Base-by-base conservation (phyloP, 192 early-diverging fungal species). In the Polychytrium aggregatum region DNA sequence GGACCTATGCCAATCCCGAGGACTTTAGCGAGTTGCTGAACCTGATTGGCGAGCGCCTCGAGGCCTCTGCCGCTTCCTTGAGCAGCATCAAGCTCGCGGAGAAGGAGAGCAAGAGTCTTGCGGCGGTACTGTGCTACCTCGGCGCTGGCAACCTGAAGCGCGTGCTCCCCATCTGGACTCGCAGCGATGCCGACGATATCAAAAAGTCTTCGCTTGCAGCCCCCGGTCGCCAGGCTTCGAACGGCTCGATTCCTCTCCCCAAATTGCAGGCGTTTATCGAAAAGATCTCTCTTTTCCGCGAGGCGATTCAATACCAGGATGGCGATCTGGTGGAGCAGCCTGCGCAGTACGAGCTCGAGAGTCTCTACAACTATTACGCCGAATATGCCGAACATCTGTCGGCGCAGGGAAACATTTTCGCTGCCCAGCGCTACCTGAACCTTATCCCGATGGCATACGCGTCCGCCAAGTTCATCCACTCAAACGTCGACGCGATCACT, bases 271-370 rank as follows among this genome's bases (percentile, higher is more conserved):
- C 66, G 37, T 60, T 97, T 11, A 75, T 96, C 38, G 92, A 97
- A 55, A 90, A 92, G 65, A 81, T 96, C 21, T 77, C 89, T 9
- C 82, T 98, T 26, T 94, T 97, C 72, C 81, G 89, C 27, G 83
- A 84, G 41, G 96, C 92, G 0, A 86, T 97, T 40, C 78, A 83
- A 40, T 98, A 82, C 64, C 79, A 88, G 27, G 95, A 98, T 53
- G 59, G 82, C 11, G 78, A 82, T 13, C 53, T 88, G 27, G 38
- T 56, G 26, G 52, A 67, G 60, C 66, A 45, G 52, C 60, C 45
- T 34, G 55, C 41, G 21, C 21, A 71, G 9, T 74, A 65, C 38
- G 43, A 65, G 20, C 62, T 88, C 42, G 75, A 83, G 21, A 55
- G 68, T 0, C 67, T 98, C 28, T 97, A 95, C 54, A 76, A 86